Percentiles rank a stretch among this genome's conserved stretches.
phyloP scores from a whole-genome alignment of 2,329 filamentous ascomycete genomes.

The Trichoderma sp. region DNA sequence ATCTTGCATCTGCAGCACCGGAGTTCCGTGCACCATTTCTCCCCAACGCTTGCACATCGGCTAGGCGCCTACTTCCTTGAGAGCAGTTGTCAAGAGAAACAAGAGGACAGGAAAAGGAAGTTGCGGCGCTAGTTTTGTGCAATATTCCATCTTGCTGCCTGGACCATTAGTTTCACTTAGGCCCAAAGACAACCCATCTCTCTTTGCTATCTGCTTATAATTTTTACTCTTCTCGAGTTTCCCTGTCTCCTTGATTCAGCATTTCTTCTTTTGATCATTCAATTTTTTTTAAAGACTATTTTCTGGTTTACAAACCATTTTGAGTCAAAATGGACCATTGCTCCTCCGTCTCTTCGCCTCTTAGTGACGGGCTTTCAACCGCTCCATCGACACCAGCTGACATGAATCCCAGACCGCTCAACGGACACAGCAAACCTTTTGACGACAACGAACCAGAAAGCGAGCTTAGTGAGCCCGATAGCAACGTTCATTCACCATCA shows the following conservation, averaged over 20 bases:
- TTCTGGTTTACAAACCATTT: not conserved
- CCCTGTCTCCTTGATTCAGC: not conserved
- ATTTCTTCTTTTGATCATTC: not conserved
- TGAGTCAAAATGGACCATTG: not conserved
- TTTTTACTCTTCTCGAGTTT: not conserved
- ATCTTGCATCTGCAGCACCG: not conserved
- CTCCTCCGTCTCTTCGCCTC: not conserved
- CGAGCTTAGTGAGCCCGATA: slow-evolving; percentile 47
- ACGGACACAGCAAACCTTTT: slow-evolving; percentile 34
- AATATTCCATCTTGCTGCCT: not conserved
- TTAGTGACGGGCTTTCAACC: not conserved
- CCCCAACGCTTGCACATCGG: not conserved
- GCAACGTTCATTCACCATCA: slow-evolving; percentile 40
- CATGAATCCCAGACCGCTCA: slow-evolving; percentile 30
- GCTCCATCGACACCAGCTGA: slow-evolving; percentile 28
- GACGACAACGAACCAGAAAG: slow-evolving; percentile 46
- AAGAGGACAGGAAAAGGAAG: not conserved
- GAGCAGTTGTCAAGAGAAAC: not conserved
- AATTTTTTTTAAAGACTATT: not conserved
- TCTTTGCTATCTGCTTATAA: not conserved
- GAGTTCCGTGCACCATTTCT: not conserved
- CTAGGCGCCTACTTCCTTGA: not conserved
- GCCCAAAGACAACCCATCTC: not conserved
- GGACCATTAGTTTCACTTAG: not conserved
- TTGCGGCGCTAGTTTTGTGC: not conserved